Conservation (phyloP, 352 stramenopile species). For the Globisporangium acanthophoron region DNA sequence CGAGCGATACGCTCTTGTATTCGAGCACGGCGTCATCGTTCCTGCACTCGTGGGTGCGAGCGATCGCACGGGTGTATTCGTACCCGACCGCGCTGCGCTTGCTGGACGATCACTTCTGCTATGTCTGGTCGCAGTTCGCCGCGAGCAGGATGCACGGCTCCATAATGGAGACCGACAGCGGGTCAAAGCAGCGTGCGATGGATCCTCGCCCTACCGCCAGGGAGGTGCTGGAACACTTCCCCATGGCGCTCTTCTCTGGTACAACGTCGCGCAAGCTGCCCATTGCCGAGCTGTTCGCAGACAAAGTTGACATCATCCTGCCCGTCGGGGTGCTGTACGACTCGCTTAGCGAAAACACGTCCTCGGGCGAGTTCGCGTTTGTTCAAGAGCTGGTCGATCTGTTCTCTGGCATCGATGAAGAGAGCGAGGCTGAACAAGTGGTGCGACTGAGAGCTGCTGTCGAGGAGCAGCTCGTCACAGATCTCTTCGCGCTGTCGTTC, state of each 20-base stretch:
- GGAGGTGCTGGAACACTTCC: constrained; percentile 30
- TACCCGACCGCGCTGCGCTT: constrained; percentile 38
- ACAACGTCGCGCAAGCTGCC: neutral
- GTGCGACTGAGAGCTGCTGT: constrained; percentile 11
- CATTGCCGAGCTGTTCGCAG: constrained; percentile 9
- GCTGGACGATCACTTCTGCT: constrained; percentile 63
- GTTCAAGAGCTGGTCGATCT: constrained; percentile 22
- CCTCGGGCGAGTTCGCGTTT: constrained; percentile 22
- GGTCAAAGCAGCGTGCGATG: neutral
- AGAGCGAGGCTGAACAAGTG: neutral
- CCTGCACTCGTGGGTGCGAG: constrained; percentile 37
- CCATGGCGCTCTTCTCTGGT: constrained; percentile 17
- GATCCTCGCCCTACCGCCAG: constrained; percentile 10
- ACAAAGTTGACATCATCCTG: constrained; percentile 49
- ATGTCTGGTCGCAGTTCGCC: constrained; percentile 39
- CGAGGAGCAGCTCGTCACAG: constrained; percentile 57
- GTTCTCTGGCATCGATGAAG: neutral
- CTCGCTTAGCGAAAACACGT: constrained; percentile 19
- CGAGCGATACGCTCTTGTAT: constrained; percentile 30
- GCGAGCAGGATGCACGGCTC: constrained; percentile 1
- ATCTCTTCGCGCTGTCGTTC: constrained; percentile 70
- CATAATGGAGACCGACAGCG: neutral
- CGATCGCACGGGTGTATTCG: constrained; percentile 39
- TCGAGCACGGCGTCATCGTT: constrained; percentile 21
- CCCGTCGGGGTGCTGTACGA: constrained; percentile 37